Conservation (phyloP, 345 rosid genomes). For the Brassica nigra region DNA sequence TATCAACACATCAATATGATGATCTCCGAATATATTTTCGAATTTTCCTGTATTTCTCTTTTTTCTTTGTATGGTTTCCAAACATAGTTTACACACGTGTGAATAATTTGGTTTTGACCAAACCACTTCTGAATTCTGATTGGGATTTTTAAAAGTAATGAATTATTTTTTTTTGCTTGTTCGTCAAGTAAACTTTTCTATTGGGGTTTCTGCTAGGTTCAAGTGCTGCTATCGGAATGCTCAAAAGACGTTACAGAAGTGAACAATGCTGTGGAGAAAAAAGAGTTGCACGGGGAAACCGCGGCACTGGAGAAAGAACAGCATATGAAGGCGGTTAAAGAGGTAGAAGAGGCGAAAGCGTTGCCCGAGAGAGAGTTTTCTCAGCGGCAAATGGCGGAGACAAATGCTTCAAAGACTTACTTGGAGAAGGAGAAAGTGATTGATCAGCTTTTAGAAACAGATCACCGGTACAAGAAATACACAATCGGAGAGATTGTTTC, state of each 20-base stretch:
- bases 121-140: too few species aligned
- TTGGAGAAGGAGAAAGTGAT: slow-evolving; percentile 65
- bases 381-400: slow-evolving; percentile 69
- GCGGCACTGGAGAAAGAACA: slow-evolving; percentile 67
- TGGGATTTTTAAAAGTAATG: too few species aligned
- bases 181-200: slow-evolving; percentile 1
- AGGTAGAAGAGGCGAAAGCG: slow-evolving; percentile 65
- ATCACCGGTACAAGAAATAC: slow-evolving; percentile 70
- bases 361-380: slow-evolving; percentile 60
- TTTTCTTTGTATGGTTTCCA: too few species aligned
- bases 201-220: slow-evolving; percentile 48
- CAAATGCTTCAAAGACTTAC: slow-evolving; percentile 60
- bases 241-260: slow-evolving; percentile 56
- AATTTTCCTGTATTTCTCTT: too few species aligned
- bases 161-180: slow-evolving; percentile 5
- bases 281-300: slow-evolving; percentile 55
- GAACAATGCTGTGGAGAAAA: slow-evolving; percentile 61
- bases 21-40: too few species aligned
- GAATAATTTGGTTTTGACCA: too few species aligned
- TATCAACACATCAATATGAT: too few species aligned
- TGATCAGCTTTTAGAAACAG: slow-evolving; percentile 57
- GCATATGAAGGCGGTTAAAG: slow-evolving; percentile 60
- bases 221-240: slow-evolving; percentile 58
- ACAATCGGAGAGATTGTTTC: slow-evolving; percentile 55
- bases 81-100: too few species aligned